phyloP scores from a whole-genome alignment of 2,329 filamentous ascomycete species.

The Xylariaceae sp. region DNA sequence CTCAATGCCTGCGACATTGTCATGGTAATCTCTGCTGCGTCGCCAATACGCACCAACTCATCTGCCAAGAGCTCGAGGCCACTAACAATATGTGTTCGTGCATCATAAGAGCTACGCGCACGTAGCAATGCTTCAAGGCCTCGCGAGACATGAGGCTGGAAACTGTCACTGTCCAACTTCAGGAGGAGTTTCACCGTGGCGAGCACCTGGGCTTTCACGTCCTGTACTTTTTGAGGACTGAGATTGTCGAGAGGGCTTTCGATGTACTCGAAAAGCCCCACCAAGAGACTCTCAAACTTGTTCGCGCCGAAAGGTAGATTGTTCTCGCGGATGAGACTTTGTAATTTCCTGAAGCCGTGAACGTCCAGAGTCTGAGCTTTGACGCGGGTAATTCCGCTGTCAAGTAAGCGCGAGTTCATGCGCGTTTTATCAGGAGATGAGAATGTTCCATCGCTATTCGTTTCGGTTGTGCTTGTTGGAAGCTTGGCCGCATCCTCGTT shows the following conservation, averaged over 20 bases:
- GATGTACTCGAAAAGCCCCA: conserved; percentile 70
- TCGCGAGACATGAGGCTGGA: conserved; percentile 64
- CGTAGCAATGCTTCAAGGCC: conserved; percentile 66
- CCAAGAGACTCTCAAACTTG: conserved; percentile 65
- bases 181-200: conserved; percentile 72
- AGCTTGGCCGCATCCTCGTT: conserved; percentile 52
- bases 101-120: conserved; percentile 65
- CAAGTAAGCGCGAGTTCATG: conserved; percentile 62
- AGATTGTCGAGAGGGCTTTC: conserved; percentile 57
- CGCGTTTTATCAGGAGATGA: conserved; percentile 50
- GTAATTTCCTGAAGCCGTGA: conserved; percentile 75
- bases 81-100: conserved; percentile 67
- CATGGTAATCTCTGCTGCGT: conserved; percentile 58
- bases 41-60: conserved; percentile 66
- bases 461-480: conserved; percentile 19
- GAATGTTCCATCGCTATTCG: conserved; percentile 22
- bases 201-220: conserved; percentile 72
- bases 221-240: conserved; percentile 63
- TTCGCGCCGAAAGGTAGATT: conserved; percentile 62
- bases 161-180: conserved; percentile 62
- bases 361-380: conserved; percentile 71
- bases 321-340: conserved; percentile 68
- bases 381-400: conserved; percentile 73
- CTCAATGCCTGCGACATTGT: conserved; percentile 52
- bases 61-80: conserved; percentile 72